phyloP scores from a whole-genome alignment of 257 asterid species.

The Apocynum venetum region DNA sequence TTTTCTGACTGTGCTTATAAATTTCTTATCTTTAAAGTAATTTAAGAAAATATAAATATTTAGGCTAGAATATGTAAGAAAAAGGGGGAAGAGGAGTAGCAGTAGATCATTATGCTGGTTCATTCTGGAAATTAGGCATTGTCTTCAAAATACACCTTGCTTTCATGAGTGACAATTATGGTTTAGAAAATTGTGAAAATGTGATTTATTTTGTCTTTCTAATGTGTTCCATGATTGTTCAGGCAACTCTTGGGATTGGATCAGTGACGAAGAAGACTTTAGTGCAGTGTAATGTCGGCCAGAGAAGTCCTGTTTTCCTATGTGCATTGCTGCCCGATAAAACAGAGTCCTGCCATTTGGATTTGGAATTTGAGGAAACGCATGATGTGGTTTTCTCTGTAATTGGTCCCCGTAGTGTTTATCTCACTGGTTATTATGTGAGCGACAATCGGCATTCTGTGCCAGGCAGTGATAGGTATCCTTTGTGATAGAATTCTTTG shows the following conservation, averaged over 20 bases:
- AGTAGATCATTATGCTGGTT: background rate
- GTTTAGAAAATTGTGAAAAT: background rate
- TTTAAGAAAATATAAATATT: background rate
- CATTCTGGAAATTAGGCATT: background rate
- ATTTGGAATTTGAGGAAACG: slow-evolving; percentile 83
- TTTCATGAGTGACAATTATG: background rate
- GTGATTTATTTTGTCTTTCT: background rate
- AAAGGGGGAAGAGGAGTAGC: background rate
- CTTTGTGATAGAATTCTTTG: slow-evolving; percentile 15
- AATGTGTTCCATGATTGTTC: slow-evolving; percentile 16
- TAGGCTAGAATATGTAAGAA: background rate
- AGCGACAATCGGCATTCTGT: slow-evolving; percentile 20
- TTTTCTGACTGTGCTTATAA: background rate
- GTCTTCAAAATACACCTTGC: background rate
- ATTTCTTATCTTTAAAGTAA: background rate
- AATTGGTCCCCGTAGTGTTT: slow-evolving; percentile 70
- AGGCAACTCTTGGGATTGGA: slow-evolving; percentile 86
- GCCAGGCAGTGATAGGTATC: slow-evolving; percentile 67
- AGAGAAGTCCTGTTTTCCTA: slow-evolving; percentile 55
- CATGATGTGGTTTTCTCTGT: slow-evolving; percentile 87
- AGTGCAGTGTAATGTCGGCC: slow-evolving; percentile 83
- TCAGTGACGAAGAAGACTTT: slow-evolving; percentile 36
- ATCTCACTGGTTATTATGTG: slow-evolving; percentile 71
- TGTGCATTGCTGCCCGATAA: slow-evolving; percentile 59
- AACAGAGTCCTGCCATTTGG: slow-evolving; percentile 66